Conservation (phyloP, 306 rosid species). For the Trifolium subterraneum region DNA sequence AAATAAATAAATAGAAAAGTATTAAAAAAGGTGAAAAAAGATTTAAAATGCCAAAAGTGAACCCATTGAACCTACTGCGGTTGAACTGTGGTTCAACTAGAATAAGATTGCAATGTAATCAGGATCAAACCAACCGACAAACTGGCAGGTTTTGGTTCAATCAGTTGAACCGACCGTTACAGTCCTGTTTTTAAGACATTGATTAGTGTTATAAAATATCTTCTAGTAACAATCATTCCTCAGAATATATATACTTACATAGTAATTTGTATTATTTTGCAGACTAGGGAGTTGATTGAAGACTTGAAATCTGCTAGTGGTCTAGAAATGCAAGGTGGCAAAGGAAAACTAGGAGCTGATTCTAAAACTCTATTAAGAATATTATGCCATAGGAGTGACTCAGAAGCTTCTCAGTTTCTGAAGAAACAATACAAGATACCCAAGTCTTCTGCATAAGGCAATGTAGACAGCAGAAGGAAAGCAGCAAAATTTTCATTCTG, state of each 20-base stretch:
- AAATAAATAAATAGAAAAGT: no score
- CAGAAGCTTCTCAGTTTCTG: constrained; percentile 90
- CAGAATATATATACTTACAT: background rate
- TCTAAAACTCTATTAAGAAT: constrained; percentile 81
- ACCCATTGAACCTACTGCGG: background rate
- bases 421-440: constrained; percentile 97
- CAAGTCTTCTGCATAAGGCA: constrained; percentile 67
- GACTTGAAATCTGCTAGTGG: constrained; percentile 84
- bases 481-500: constrained; percentile 38
- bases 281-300: constrained; percentile 91
- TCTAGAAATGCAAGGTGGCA: constrained; percentile 64
- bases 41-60: background rate
- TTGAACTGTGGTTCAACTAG: background rate
- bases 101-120: no score
- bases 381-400: constrained; percentile 82
- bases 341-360: constrained; percentile 91
- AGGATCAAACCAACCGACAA: background rate
- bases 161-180: background rate
- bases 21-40: background rate
- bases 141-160: background rate
- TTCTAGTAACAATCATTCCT: constrained; percentile 9
- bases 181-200: background rate
- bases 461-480: constrained; percentile 34
- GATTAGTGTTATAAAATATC: background rate
- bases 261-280: constrained; percentile 38